Percentiles rank a stretch among this genome's conserved stretches.
Evolutionary conservation across 345 rosid genomes (phyloP).

Genomic region (Rhizophora mangle): DNA sequence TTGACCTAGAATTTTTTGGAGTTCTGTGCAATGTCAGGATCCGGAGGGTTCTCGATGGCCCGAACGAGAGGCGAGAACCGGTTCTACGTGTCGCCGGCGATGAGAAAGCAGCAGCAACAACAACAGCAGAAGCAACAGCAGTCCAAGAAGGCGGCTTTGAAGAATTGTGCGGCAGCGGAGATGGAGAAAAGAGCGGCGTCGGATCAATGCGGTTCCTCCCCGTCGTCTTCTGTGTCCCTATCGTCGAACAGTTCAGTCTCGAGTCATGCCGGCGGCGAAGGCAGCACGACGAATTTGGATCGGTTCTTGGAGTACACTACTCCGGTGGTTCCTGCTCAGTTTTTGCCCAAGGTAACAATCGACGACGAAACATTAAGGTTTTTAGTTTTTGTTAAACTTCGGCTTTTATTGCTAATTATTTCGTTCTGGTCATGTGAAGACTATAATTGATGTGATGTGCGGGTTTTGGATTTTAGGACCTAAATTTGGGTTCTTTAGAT

Average conservation of each 20-base stretch:
- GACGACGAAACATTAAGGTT: not conserved
- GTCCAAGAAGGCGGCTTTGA: slow-evolving; percentile 21
- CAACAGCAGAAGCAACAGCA: slow-evolving; percentile 32
- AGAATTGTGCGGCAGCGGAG: slow-evolving; percentile 31
- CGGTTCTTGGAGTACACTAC: slow-evolving; percentile 83
- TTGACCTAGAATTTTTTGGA: not conserved
- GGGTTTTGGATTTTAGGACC: not conserved
- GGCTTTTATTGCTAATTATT: not conserved
- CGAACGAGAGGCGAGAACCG: slow-evolving; percentile 39
- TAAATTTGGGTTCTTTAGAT: not conserved
- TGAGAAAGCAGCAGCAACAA: slow-evolving; percentile 39
- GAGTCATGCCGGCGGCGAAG: slow-evolving; percentile 20
- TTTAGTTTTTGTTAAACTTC: not conserved
- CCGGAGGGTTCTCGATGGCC: slow-evolving; percentile 32
- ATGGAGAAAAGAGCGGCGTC: slow-evolving; percentile 28
- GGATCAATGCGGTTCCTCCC: slow-evolving; percentile 35
- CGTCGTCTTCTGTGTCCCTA: slow-evolving; percentile 19
- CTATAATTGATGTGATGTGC: not conserved
- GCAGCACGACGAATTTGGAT: slow-evolving; percentile 67
- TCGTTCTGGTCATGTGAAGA: too few relatives aligned
- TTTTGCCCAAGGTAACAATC: slow-evolving; percentile 55
- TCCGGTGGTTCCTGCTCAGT: slow-evolving; percentile 61
- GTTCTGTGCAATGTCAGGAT: slow-evolving; percentile 32
- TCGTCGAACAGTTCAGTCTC: slow-evolving; percentile 40
- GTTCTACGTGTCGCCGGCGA: slow-evolving; percentile 42